Evolutionary conservation across 2,329 filamentous ascomycete species (phyloP).

Genomic region (Pseudogymnoascus sp.): DNA sequence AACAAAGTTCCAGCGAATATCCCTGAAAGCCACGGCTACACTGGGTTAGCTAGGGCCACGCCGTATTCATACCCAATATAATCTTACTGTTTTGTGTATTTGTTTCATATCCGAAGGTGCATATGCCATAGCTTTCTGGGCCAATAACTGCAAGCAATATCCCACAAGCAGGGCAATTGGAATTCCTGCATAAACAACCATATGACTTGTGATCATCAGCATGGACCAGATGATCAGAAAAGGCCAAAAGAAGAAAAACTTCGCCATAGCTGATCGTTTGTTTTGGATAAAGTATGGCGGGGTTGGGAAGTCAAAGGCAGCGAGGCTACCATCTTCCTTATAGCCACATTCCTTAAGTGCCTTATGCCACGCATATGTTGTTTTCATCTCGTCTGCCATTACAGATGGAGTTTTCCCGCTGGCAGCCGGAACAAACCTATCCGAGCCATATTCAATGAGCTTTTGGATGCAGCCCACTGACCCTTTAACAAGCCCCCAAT

Average conservation of each 20-base stretch:
- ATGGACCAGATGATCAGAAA: constrained; percentile 66
- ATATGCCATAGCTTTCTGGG: constrained; percentile 69
- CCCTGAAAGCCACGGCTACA: constrained; percentile 82
- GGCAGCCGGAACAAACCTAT: constrained; percentile 81
- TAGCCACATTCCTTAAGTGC: constrained; percentile 80
- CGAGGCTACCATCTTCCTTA: constrained; percentile 65
- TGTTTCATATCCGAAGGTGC: constrained; percentile 82
- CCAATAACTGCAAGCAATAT: constrained; percentile 67
- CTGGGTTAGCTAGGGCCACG: constrained; percentile 9
- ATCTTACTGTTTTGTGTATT: constrained; percentile 74
- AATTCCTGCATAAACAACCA: constrained; percentile 68
- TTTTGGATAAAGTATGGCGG: constrained; percentile 68
- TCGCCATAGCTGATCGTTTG: constrained; percentile 66
- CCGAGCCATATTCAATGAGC: constrained; percentile 88
- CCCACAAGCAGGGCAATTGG: constrained; percentile 59
- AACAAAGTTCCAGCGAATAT: constrained; percentile 87
- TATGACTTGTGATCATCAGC: constrained; percentile 62
- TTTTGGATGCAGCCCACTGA: constrained; percentile 85
- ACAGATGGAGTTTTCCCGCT: constrained; percentile 84
- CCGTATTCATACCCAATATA: neutral
- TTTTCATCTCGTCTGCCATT: constrained; percentile 87
- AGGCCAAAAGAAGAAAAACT: constrained; percentile 86
- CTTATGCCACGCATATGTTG: constrained; percentile 68
- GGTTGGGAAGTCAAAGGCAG: constrained; percentile 60
- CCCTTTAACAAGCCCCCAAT: constrained; percentile 95